Evolutionary conservation across 2,329 filamentous ascomycete genomes (phyloP).

Genomic region (Pseudogymnoascus destructans): DNA sequence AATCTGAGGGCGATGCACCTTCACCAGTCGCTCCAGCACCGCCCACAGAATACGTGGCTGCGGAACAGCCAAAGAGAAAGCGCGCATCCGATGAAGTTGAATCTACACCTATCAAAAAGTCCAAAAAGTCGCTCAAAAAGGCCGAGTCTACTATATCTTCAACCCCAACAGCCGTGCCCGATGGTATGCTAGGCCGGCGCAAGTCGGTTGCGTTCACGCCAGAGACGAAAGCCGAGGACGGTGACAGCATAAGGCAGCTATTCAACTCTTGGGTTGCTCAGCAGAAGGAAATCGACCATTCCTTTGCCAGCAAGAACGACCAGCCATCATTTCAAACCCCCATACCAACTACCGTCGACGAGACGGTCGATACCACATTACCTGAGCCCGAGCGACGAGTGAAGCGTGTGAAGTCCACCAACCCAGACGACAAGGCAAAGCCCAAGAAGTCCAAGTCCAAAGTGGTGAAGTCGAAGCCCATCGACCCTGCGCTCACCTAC

Average conservation of each 20-base stretch:
- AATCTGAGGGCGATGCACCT: slow-evolving; percentile 33
- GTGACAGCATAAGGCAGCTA: slow-evolving; percentile 37
- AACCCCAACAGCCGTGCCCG: slow-evolving; percentile 17
- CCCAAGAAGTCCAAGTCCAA: slow-evolving; percentile 16
- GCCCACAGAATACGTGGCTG: slow-evolving; percentile 11
- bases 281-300: slow-evolving; percentile 24
- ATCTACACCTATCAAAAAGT: slow-evolving; percentile 19
- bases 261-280: slow-evolving; percentile 37
- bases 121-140: slow-evolving; percentile 16
- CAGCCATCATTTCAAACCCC: slow-evolving; percentile 19
- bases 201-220: slow-evolving; percentile 54
- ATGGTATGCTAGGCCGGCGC: slow-evolving; percentile 23
- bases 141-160: slow-evolving; percentile 10
- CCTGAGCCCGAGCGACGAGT: slow-evolving; percentile 22
- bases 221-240: slow-evolving; percentile 47
- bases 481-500: slow-evolving; percentile 60
- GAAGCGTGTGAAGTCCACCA: slow-evolving; percentile 22
- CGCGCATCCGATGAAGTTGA: slow-evolving; percentile 14
- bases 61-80: slow-evolving; percentile 17
- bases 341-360: slow-evolving; percentile 21
- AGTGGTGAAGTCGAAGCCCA: slow-evolving; percentile 20
- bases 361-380: slow-evolving; percentile 21
- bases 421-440: slow-evolving; percentile 14
- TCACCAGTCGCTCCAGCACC: slow-evolving; percentile 17
- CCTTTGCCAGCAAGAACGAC: slow-evolving; percentile 16